Evolutionary conservation across 108 stramenopile species (phyloP).

Genomic region (Thalassiosira profunda): DNA sequence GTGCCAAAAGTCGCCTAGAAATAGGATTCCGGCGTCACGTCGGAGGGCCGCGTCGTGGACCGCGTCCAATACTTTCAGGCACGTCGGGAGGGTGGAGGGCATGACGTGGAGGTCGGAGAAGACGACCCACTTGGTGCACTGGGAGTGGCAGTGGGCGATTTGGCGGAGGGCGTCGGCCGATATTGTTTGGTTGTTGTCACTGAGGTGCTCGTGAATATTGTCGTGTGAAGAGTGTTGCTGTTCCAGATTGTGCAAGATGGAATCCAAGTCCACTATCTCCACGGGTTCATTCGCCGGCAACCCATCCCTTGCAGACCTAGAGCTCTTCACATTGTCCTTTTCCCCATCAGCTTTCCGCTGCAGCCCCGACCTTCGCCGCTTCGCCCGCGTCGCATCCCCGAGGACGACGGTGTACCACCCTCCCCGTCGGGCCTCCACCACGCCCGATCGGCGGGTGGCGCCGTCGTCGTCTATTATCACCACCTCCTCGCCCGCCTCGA

Average conservation of each 20-base stretch:
- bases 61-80: constrained; percentile 60
- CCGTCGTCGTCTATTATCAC: constrained; percentile 29
- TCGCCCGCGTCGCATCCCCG: constrained; percentile 16
- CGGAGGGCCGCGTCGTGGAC: constrained; percentile 65
- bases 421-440: constrained; percentile 44
- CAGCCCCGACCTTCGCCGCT: constrained; percentile 26
- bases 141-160: constrained; percentile 31
- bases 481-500: no score
- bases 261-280: constrained; percentile 17
- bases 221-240: constrained; percentile 19
- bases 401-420: constrained; percentile 76
- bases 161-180: constrained; percentile 16
- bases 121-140: constrained; percentile 70
- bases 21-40: constrained; percentile 74
- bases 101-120: constrained; percentile 90
- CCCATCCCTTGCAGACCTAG: constrained; percentile 3
- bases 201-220: constrained; percentile 16
- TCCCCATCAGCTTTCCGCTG: constrained; percentile 4
- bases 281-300: no score
- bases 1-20: constrained; percentile 93
- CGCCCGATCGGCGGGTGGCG: constrained; percentile 20
- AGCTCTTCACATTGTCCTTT: no score
- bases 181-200: no score
- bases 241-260: constrained; percentile 9
- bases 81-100: constrained; percentile 68